Conservation (phyloP, 202 grass and related monocot species). For the Setaria viridis region DNA sequence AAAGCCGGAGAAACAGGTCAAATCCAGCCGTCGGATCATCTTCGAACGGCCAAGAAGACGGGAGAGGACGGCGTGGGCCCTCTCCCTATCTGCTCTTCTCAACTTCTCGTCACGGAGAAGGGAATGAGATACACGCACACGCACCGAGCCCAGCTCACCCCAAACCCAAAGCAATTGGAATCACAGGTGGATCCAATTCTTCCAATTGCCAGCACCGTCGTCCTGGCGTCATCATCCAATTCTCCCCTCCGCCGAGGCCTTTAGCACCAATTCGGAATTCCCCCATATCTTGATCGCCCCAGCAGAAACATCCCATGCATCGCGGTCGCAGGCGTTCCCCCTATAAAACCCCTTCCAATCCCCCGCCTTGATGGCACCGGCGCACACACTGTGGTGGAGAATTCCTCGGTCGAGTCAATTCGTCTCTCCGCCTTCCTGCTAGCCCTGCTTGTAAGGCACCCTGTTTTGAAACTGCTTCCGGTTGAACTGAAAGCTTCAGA, state of each 20-base stretch:
- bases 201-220: not conserved
- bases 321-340: not conserved
- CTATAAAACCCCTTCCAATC: conserved; percentile 36
- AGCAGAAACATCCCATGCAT: not conserved
- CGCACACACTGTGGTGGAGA: not conserved
- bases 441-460: not conserved
- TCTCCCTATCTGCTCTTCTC: not conserved
- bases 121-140: conserved; percentile 37
- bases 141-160: not conserved
- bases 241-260: not conserved
- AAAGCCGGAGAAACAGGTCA: not conserved
- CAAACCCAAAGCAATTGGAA: conserved; percentile 38
- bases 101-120: not conserved
- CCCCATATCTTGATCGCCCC: conserved; percentile 20
- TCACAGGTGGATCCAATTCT: conserved; percentile 44
- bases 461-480: not conserved
- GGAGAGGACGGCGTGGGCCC: not conserved
- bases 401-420: not conserved
- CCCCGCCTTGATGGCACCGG: conserved; percentile 13
- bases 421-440: not conserved
- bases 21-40: not conserved
- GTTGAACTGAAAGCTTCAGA: not conserved
- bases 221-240: conserved; percentile 23
- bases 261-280: conserved; percentile 36
- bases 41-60: not conserved